Conservation (phyloP, 2,329 filamentous ascomycete species). For the Orbilia oligospora region DNA sequence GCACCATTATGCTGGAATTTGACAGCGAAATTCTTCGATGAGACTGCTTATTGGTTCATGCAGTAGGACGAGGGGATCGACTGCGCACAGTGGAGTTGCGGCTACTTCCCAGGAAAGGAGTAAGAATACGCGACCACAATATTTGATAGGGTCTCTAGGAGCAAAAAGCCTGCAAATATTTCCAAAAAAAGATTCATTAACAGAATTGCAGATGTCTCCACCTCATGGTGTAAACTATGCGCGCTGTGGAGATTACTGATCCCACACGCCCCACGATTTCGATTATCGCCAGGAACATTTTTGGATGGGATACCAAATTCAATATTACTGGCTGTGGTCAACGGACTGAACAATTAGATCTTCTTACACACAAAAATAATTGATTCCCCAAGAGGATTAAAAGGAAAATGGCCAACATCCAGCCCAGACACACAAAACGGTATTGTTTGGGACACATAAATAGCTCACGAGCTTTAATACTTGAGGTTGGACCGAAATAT, state of each 20-base stretch:
- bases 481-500: not conserved
- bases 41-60: not conserved
- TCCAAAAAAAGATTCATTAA: not conserved
- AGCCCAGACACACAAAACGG: too few relatives aligned
- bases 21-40: not conserved
- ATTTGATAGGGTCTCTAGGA: not conserved
- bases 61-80: not conserved
- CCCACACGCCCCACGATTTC: not conserved
- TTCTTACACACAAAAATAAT: not conserved
- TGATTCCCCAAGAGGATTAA: too few relatives aligned
- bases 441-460: too few relatives aligned
- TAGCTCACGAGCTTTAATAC: too few relatives aligned
- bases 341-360: not conserved
- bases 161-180: not conserved
- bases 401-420: too few relatives aligned
- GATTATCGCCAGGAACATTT: too few relatives aligned
- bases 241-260: not conserved
- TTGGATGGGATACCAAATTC: too few relatives aligned
- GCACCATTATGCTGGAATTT: slow-evolving; percentile 11
- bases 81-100: not conserved
- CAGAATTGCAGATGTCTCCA: not conserved
- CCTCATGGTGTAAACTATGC: not conserved
- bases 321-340: not conserved
- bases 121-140: not conserved
- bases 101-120: not conserved